Base-by-base conservation (phyloP, 2,329 filamentous ascomycete species). In the Pseudogymnoascus sp. region DNA sequence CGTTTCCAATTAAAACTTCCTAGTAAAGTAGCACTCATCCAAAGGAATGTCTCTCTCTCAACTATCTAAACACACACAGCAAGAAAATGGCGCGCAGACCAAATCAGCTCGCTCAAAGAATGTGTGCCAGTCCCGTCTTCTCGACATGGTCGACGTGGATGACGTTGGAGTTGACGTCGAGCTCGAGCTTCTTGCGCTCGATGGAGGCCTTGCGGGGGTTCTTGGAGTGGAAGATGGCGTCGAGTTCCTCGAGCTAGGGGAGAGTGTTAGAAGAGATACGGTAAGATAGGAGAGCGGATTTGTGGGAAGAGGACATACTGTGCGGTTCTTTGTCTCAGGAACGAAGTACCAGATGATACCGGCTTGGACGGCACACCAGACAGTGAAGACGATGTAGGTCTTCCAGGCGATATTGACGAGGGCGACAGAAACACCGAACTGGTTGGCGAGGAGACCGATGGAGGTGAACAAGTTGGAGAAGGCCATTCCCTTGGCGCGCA, bases 401-500 rank as follows among this genome's bases (percentile, higher is more conserved):
- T 77, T 76, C 79, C 79, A 83, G 0, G 73, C 75, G 57, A 83
- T 82, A 57, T 76, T 74, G 25, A 76, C 71, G 35, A 82, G 71
- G 2, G 78, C 74, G 1, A 81, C 76, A 0, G 77, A 77, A 35
- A 74, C 75, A 60, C 72, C 76, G 61, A 77, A 78, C 68, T 78
- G 75, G 65, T 76, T 78, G 60, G 79, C 71, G 43, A 80, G 72
- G 35, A 73, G 76, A 9, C 75, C 77, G 43, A 74, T 72, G 62
- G 76, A 77, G 66, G 74, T 75, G 66, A 72, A 75, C 63, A 74
- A 70, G 60, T 71, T 77, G 68, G 69, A 77, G 66, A 81, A 77
- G 3, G 78, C 79, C 78, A 82, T 81, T 14, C 80, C 80, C 72
- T 82, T 82, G 60, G 78, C 80, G 60, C 80, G 75, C 66, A 79